Evolutionary conservation across 2,329 filamentous ascomycete genomes (phyloP), one percentile per base, ranked within the genome.

Genomic region (Trichoderma sp.): DNA sequence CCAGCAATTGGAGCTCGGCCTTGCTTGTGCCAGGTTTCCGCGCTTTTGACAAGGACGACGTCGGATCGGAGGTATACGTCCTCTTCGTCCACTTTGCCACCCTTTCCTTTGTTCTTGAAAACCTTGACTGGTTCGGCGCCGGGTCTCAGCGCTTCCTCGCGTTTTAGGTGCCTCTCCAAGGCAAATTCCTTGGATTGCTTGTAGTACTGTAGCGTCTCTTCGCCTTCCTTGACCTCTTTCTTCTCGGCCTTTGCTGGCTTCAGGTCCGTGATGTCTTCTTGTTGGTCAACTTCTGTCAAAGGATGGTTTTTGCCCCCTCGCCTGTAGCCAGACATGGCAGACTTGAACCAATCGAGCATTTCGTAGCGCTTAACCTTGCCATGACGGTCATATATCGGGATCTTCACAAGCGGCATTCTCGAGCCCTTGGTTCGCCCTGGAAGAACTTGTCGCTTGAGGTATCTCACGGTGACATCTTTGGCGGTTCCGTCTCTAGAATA

Each of bases 1-100:
- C 94, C 95, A 0, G 87, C 81, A 31, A 90, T 89, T 3, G 97
- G 91, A 31, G 92, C 93, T 12, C 96, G 91, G 0, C 97, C 97
- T 86, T 98, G 96, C 82, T 98, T 98, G 82, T 98, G 97, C 97
- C 97, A 99, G 1, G 94, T 98, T 82, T 99, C 97, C 1, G 94
- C 93, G 33, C 94, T 97, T 83, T 98, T 95, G 82, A 97, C 97
- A 53, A 90, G 88, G 3, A 95, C 91, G 0, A 98, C 91, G 78
- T 98, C 95, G 71, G 90, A 89, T 41, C 96, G 92, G 1, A 89
- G 89, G 81, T 91, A 98, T 0, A 98, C 95, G 1, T 94, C 92
- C 82, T 98, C 95, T 75, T 94, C 90, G 62, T 93, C 93, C 3
- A 89, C 85, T 64, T 92, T 93, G 62, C 91, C 91, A 16, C 92